A percentile compares a stretch with the other conserved stretches of the same genome.
phyloP scores from a whole-genome alignment of 2,329 filamentous ascomycete species.

The Nakataea oryzae region DNA sequence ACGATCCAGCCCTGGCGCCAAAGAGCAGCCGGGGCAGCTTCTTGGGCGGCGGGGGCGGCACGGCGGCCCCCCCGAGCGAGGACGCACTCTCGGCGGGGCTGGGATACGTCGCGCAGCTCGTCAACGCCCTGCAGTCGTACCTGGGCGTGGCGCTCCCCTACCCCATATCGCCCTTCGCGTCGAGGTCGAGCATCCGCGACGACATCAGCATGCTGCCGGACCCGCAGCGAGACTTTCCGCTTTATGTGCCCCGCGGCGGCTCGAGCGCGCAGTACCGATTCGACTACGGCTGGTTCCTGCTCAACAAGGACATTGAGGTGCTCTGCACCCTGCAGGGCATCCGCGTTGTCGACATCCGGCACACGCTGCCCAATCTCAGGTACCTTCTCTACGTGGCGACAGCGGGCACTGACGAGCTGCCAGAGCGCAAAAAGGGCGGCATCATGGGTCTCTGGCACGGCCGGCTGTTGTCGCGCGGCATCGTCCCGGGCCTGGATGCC shows the following conservation, averaged over 20 bases:
- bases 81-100: slow-evolving; percentile 72
- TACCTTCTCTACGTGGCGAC: slow-evolving; percentile 86
- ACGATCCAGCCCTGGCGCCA: slow-evolving; percentile 39
- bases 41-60: slow-evolving; percentile 1
- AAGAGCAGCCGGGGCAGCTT: slow-evolving; percentile 20
- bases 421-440: slow-evolving; percentile 50
- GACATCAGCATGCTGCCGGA: slow-evolving; percentile 63
- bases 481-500: slow-evolving; percentile 1
- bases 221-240: slow-evolving; percentile 64
- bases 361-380: slow-evolving; percentile 88
- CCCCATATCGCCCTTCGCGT: slow-evolving; percentile 61
- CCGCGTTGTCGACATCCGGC: slow-evolving; percentile 77
- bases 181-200: slow-evolving; percentile 66
- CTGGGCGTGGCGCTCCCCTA: slow-evolving; percentile 73
- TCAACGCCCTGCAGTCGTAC: slow-evolving; percentile 72
- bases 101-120: slow-evolving; percentile 67
- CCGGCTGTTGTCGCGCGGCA: slow-evolving; percentile 25
- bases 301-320: slow-evolving; percentile 87
- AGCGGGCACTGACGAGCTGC: slow-evolving; percentile 57
- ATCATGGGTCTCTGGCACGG: slow-evolving; percentile 48
- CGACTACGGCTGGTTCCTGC: slow-evolving; percentile 90
- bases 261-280: slow-evolving; percentile 76
- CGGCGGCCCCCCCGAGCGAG: slow-evolving; percentile 38
- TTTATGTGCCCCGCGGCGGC: slow-evolving; percentile 55
- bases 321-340: slow-evolving; percentile 57